Evolutionary conservation across 192 early-diverging fungal genomes (phyloP).

Genomic region (Mortierella alpina): DNA sequence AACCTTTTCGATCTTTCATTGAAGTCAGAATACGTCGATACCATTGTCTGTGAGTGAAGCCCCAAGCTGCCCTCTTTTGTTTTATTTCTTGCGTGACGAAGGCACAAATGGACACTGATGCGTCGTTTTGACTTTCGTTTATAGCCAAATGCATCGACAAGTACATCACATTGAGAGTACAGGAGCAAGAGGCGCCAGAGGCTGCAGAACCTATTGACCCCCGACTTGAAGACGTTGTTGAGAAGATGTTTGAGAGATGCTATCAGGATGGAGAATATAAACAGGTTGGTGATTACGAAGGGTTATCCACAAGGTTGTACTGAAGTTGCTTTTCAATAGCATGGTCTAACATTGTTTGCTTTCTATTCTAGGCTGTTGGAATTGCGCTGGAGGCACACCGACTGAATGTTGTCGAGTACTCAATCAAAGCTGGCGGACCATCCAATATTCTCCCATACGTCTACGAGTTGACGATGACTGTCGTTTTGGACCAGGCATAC

Average conservation of each 20-base stretch:
- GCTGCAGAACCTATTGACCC: conserved; percentile 71
- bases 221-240: conserved; percentile 88
- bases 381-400: conserved; percentile 94
- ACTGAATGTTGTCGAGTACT: conserved; percentile 90
- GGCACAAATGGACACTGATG: neutral
- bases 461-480: conserved; percentile 84
- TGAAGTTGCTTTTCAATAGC: neutral
- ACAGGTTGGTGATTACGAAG: conserved; percentile 59
- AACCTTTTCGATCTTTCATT: conserved; percentile 85
- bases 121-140: neutral
- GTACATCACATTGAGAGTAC: conserved; percentile 84
- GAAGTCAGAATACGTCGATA: conserved; percentile 92
- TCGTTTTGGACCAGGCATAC: conserved; percentile 85
- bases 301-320: too few species aligned
- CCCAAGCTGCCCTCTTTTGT: too few species aligned
- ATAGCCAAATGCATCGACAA: conserved; percentile 93
- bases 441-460: conserved; percentile 85
- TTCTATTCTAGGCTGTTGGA: conserved; percentile 78
- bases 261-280: conserved; percentile 87
- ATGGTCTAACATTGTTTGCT: neutral
- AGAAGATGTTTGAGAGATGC: conserved; percentile 96
- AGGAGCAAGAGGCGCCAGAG: conserved; percentile 55
- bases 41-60: conserved; percentile 83
- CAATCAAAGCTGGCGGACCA: conserved; percentile 78
- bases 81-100: too few species aligned